Percentiles rank a stretch among this genome's conserved stretches.
These are phyloP conservation scores for Parasarocladium wereldwijsianum DNA, from an alignment of 2,329 filamentous ascomycete species.

Conservation along the genomic window DNA sequence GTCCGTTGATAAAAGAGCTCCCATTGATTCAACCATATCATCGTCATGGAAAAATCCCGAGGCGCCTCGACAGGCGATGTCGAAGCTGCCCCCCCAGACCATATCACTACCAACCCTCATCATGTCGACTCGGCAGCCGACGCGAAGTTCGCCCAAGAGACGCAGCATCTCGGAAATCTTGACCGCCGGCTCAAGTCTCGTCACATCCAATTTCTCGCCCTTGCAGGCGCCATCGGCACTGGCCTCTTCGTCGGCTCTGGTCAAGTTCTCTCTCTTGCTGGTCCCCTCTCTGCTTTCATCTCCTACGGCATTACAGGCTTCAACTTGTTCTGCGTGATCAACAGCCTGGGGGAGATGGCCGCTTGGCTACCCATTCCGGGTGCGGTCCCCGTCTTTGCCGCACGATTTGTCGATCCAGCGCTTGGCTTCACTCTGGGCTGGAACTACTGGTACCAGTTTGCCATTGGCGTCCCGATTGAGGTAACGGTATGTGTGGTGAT, in stretches of 20 bases:
- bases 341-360: slow-evolving; percentile 41
- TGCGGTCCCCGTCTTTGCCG: slow-evolving; percentile 33
- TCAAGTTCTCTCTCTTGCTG: slow-evolving; percentile 25
- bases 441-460: slow-evolving; percentile 37
- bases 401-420: slow-evolving; percentile 31
- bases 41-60: no score
- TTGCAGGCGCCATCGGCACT: slow-evolving; percentile 26
- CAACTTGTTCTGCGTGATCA: slow-evolving; percentile 32
- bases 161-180: slow-evolving; percentile 18
- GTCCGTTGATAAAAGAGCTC: no score
- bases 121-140: no score
- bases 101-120: no score
- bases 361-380: slow-evolving; percentile 45
- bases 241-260: slow-evolving; percentile 29
- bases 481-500: slow-evolving; percentile 30
- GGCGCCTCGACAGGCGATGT: no score
- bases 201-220: slow-evolving; percentile 26
- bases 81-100: no score
- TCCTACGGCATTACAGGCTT: slow-evolving; percentile 28
- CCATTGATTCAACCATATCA: no score
- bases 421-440: slow-evolving; percentile 33
- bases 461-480: slow-evolving; percentile 27
- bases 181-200: slow-evolving; percentile 23
- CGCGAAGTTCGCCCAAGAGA: slow-evolving; percentile 10
- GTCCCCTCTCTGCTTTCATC: slow-evolving; percentile 24